Percentiles rank a stretch among this genome's conserved stretches.
Conservation (phyloP, 768 basidiomycete species). For the Cystobasidiopsis lactophilus region DNA sequence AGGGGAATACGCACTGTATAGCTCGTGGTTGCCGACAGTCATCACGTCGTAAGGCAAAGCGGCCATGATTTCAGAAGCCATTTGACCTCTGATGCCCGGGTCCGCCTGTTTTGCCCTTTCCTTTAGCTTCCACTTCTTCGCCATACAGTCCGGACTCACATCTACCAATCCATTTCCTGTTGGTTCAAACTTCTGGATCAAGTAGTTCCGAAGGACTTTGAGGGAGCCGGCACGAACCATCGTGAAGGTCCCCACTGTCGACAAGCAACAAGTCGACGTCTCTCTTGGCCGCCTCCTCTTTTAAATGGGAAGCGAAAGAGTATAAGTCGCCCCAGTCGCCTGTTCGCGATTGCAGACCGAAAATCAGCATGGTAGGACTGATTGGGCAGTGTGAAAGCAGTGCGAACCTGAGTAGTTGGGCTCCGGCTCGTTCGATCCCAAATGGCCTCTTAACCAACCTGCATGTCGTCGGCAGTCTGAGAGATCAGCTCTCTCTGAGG, state of each 20-base stretch:
- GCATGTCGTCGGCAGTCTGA: too few species aligned
- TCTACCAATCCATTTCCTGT: conserved; percentile 58
- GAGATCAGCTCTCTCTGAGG: background rate
- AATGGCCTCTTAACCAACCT: conserved; percentile 8
- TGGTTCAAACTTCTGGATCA: too few species aligned
- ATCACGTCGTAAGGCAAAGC: conserved; percentile 59
- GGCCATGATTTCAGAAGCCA: conserved; percentile 30
- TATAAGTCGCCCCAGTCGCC: conserved; percentile 43
- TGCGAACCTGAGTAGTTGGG: background rate
- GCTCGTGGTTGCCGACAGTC: conserved; percentile 72
- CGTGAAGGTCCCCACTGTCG: conserved; percentile 30
- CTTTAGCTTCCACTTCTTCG: too few species aligned
- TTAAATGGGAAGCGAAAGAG: conserved; percentile 69
- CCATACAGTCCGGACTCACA: conserved; percentile 19
- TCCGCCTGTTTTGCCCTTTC: background rate
- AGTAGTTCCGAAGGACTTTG: too few species aligned
- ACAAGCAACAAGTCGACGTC: conserved; percentile 66
- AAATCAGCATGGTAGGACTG: too few species aligned
- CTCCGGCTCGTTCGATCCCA: conserved; percentile 2
- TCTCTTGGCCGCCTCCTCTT: conserved; percentile 44
- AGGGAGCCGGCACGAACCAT: conserved; percentile 25
- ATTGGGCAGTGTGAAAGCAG: too few species aligned
- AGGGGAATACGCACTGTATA: conserved; percentile 33
- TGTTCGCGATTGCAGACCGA: background rate
- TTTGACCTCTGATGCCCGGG: background rate